Conservation (phyloP, 495 filamentous ascomycete genomes). For the Annulohypoxylon maeteangense region DNA sequence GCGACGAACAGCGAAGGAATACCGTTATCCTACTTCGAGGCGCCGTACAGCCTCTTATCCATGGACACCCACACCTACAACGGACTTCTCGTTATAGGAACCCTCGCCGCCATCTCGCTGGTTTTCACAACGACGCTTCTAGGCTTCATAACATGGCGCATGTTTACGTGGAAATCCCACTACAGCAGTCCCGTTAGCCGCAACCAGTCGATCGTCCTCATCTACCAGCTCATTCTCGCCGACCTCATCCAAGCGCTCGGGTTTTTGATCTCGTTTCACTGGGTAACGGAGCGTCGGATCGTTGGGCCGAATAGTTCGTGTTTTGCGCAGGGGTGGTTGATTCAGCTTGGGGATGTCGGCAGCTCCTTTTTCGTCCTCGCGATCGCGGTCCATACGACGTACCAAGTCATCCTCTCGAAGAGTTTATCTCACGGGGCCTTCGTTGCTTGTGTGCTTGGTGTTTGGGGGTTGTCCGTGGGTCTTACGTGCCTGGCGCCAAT, state of each 20-base stretch:
- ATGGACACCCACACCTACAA: constrained; percentile 16
- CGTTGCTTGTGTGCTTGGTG: constrained; percentile 52
- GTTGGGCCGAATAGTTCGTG: constrained; percentile 62
- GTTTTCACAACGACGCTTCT: constrained; percentile 57
- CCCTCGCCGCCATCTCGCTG: constrained; percentile 60
- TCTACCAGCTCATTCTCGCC: constrained; percentile 72
- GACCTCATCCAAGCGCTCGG: constrained; percentile 70
- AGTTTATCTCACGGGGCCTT: constrained; percentile 60
- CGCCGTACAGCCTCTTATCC: constrained; percentile 27
- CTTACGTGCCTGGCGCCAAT: constrained; percentile 63
- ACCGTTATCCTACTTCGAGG: constrained; percentile 25
- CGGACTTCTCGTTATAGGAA: constrained; percentile 56
- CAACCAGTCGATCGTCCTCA: constrained; percentile 73
- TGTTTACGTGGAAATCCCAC: constrained; percentile 62
- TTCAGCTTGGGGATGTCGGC: constrained; percentile 70
- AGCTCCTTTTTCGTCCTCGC: constrained; percentile 70
- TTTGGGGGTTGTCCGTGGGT: constrained; percentile 62
- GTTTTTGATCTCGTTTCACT: constrained; percentile 68
- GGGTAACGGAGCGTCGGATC: constrained; percentile 63
- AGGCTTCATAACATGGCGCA: constrained; percentile 62
- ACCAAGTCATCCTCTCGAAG: constrained; percentile 61
- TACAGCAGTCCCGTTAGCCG: constrained; percentile 58
- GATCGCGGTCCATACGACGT: constrained; percentile 69
- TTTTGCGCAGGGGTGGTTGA: constrained; percentile 69
- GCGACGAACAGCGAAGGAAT: constrained; percentile 17